Base-by-base conservation (phyloP, 2,329 filamentous ascomycete genomes). In the Fusarium piperis region DNA sequence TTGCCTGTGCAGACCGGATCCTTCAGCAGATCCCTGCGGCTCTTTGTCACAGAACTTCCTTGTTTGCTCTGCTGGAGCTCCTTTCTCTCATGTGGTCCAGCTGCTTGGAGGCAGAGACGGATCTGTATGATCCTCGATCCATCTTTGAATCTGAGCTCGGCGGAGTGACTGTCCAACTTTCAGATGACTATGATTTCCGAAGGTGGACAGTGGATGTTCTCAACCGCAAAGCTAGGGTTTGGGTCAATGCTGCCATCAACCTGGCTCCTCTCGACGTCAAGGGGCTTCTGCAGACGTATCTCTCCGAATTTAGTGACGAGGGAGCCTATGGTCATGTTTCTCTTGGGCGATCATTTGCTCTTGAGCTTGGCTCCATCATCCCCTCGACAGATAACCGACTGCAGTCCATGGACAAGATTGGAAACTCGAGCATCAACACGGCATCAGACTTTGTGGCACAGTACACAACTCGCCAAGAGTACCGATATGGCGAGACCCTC, bases 361-460 rank as follows among this genome's bases (percentile, higher is more conserved):
- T 97, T 30, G 94, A 99, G 78, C 93, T 98, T 85, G 96, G 96
- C 4, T 93, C 94, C 10, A 85, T 92, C 16, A 94, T 99, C 62
- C 95, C 97, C 6, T 87, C 88, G 6, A 95, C 92, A 11, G 95
- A 99, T 79, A 94, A 97, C 77, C 90, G 94, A 70, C 86, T 99
- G 44, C 91, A 89, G 74, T 95, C 94, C 8, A 90, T 99, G 55
- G 93, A 97, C 73, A 88, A 87, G 36, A 88, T 93, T 70, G 91
- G 92, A 18, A 90, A 92, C 53, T 89, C 90, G 60, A 90, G 90
- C 69, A 92, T 98, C 79, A 97, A 98, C 79, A 94, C 95, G 12
- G 94, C 94, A 1, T 98, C 96, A 3, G 95, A 98, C 79, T 97
- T 99, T 76, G 90, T 99, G 78, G 94, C 96, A 2, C 95, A 99